A percentile compares a stretch with the other conserved stretches of the same genome.
These are phyloP conservation scores for Pezicula carpinea DNA, from an alignment of 2,329 filamentous ascomycete genomes.

Conservation along the genomic window DNA sequence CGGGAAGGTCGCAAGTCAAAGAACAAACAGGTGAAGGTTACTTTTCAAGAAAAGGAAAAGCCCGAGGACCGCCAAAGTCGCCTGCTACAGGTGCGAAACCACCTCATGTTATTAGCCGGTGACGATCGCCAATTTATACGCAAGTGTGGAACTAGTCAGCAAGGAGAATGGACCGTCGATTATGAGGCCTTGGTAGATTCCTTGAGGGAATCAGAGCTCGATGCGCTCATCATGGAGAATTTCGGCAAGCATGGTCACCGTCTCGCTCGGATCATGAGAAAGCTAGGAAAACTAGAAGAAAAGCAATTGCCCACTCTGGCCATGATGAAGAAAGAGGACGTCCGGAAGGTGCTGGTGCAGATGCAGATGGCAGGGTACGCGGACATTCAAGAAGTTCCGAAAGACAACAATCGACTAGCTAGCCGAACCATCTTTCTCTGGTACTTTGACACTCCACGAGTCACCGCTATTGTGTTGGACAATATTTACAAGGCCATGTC, in stretches of 20 bases:
- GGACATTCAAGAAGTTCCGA: slow-evolving; percentile 90
- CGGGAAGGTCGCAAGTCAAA: neutral
- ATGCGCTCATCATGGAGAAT: slow-evolving; percentile 72
- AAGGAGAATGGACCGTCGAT: slow-evolving; percentile 78
- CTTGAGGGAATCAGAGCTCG: slow-evolving; percentile 73
- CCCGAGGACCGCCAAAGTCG: slow-evolving; percentile 33
- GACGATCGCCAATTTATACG: slow-evolving; percentile 65
- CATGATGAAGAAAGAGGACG: slow-evolving; percentile 78
- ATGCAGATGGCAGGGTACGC: slow-evolving; percentile 85
- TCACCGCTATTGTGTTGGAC: slow-evolving; percentile 66
- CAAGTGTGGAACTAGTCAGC: slow-evolving; percentile 57
- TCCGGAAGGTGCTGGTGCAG: slow-evolving; percentile 77
- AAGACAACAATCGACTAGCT: slow-evolving; percentile 76
- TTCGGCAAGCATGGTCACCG: slow-evolving; percentile 75
- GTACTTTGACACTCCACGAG: slow-evolving; percentile 78
- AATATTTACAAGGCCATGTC: slow-evolving; percentile 88
- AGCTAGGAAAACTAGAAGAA: slow-evolving; percentile 92
- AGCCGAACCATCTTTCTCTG: slow-evolving; percentile 86
- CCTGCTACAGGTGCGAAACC: slow-evolving; percentile 60
- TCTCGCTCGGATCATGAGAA: slow-evolving; percentile 77
- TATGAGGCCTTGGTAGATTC: slow-evolving; percentile 68
- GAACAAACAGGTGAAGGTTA: slow-evolving; percentile 36
- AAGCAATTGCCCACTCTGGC: slow-evolving; percentile 77
- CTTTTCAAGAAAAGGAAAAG: slow-evolving; percentile 49
- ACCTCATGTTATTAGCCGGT: slow-evolving; percentile 68